These are phyloP conservation scores for Lasiosphaeris hirsuta DNA, from an alignment of 495 filamentous ascomycete species.

Conservation along the genomic window DNA sequence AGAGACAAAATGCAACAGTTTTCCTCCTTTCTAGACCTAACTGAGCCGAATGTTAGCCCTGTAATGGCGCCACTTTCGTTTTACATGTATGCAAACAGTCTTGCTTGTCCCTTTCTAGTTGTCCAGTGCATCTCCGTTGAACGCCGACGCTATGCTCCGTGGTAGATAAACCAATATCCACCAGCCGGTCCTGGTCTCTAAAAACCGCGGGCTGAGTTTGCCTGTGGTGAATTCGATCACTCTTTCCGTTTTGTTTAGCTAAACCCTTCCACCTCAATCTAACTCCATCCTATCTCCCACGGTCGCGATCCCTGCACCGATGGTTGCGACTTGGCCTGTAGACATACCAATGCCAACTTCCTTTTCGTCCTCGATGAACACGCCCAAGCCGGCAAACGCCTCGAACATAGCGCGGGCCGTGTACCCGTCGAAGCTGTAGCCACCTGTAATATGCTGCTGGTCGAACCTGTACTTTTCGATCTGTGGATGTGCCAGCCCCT, in stretches of 20 bases:
- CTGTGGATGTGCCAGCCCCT: constrained; percentile 58
- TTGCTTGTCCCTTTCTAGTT: background rate
- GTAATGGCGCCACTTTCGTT: too few relatives aligned
- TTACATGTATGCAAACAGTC: background rate
- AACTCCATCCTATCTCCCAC: constrained; percentile 42
- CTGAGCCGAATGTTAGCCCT: too few relatives aligned
- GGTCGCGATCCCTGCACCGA: constrained; percentile 34
- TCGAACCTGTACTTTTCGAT: constrained; percentile 41
- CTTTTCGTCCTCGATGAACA: constrained; percentile 78
- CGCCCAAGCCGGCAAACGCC: constrained; percentile 82
- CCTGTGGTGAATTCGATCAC: too few relatives aligned
- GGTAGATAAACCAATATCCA: background rate
- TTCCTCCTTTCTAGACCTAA: too few relatives aligned
- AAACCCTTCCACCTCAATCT: constrained; percentile 27
- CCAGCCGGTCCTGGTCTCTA: background rate
- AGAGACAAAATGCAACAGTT: too few relatives aligned
- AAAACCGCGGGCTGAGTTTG: background rate
- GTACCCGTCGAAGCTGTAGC: constrained; percentile 78
- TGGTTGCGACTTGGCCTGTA: constrained; percentile 31
- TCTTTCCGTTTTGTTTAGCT: too few relatives aligned
- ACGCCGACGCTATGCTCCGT: constrained; percentile 25
- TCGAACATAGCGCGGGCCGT: constrained; percentile 76
- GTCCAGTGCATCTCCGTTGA: background rate
- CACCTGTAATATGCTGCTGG: constrained; percentile 61
- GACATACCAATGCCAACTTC: constrained; percentile 29